phyloP scores from a whole-genome alignment of 495 filamentous ascomycete species.

The Achaetomiella virescens region DNA sequence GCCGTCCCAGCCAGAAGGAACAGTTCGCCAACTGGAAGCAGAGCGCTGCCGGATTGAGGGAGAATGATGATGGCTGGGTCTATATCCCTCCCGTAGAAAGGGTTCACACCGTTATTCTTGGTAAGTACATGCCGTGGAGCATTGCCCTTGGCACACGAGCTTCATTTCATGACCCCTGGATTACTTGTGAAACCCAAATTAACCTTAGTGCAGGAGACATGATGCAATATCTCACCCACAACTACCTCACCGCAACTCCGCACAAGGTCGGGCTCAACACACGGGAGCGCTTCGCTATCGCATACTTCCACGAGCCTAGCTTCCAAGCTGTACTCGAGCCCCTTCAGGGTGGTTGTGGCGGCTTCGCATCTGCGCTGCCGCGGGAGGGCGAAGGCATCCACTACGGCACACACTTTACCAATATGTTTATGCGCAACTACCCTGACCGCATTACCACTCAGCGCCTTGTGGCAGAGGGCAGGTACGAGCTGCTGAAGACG shows the following conservation, averaged over 20 bases:
- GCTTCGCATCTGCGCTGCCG: neutral
- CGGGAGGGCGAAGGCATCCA: constrained; percentile 30
- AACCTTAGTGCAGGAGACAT: constrained; percentile 33
- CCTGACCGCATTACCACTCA: constrained; percentile 40
- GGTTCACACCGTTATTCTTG: constrained; percentile 40
- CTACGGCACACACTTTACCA: constrained; percentile 45
- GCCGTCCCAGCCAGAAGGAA: constrained; percentile 31
- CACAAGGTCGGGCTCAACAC: constrained; percentile 45
- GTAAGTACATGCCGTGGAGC: constrained; percentile 18
- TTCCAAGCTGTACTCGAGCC: constrained; percentile 39
- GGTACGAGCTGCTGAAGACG: constrained; percentile 20
- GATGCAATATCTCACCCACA: constrained; percentile 42
- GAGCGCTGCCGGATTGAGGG: constrained; percentile 37
- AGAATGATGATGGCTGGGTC: constrained; percentile 39
- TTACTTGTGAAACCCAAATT: neutral
- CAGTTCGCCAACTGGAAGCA: constrained; percentile 39
- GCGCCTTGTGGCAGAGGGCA: constrained; percentile 26
- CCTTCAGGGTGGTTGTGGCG: constrained; percentile 24
- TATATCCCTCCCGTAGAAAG: constrained; percentile 37
- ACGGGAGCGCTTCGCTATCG: constrained; percentile 35
- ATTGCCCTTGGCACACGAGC: neutral
- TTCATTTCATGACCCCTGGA: neutral
- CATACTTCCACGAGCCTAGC: constrained; percentile 45
- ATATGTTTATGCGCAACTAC: constrained; percentile 45
- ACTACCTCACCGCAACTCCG: constrained; percentile 36